A percentile compares a stretch with the other conserved stretches of the same genome.
phyloP scores from a whole-genome alignment of 2,329 filamentous ascomycete species.

The Acarospora socialis region DNA sequence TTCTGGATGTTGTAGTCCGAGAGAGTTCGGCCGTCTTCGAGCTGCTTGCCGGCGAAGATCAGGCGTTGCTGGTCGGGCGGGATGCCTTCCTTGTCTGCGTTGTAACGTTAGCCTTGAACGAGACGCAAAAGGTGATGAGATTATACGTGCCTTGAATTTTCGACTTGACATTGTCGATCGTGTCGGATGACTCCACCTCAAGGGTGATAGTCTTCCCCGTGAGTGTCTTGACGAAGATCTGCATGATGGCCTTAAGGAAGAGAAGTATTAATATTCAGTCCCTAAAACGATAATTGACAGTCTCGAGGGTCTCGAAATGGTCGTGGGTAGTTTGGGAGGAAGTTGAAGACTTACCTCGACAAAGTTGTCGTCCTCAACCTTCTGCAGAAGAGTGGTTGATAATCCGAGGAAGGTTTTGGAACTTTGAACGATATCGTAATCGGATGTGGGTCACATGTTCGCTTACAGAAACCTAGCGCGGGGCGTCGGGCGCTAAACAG shows the following conservation, averaged over 20 bases:
- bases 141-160: conserved; percentile 57
- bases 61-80: conserved; percentile 98
- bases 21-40: conserved; percentile 97
- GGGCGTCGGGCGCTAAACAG: too few species aligned
- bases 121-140: neutral
- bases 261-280: conserved; percentile 7
- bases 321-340: conserved; percentile 1
- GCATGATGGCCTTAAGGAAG: conserved; percentile 30
- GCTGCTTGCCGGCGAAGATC: conserved; percentile 99
- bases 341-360: conserved; percentile 37
- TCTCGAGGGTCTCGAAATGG: neutral
- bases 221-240: conserved; percentile 49
- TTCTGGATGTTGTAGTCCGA: conserved; percentile 99
- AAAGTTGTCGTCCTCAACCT: conserved; percentile 49
- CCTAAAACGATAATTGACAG: conserved; percentile 10
- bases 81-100: conserved; percentile 98
- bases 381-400: conserved; percentile 23
- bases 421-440: neutral
- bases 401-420: conserved; percentile 9
- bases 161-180: conserved; percentile 99
- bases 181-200: conserved; percentile 99
- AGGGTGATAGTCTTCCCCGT: conserved; percentile 99
- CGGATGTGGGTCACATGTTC: too few species aligned
- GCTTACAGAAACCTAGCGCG: too few species aligned
- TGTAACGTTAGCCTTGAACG: conserved; percentile 17